phyloP scores from a whole-genome alignment of 2,329 filamentous ascomycete genomes.

The Fusarium succisae region DNA sequence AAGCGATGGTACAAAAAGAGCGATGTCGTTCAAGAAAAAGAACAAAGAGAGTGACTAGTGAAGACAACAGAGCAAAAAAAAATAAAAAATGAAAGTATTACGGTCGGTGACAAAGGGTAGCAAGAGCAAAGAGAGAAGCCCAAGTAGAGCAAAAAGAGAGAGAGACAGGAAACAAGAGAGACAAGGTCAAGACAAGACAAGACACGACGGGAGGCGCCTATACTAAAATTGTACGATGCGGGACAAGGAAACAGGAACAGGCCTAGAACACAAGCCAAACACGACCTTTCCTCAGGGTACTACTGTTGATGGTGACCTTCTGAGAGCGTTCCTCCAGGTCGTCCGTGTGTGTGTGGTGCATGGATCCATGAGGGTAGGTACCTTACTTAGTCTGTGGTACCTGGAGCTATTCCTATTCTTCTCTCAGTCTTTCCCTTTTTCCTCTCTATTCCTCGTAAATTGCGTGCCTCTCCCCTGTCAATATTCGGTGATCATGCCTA shows the following conservation, averaged over 20 bases:
- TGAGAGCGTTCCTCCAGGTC: conserved; percentile 14
- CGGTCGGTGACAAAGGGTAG: conserved; percentile 11
- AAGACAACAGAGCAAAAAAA: background rate
- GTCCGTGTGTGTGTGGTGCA: conserved; percentile 8
- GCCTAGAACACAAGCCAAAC: conserved; percentile 6
- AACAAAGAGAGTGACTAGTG: conserved; percentile 24
- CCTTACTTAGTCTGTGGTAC: background rate
- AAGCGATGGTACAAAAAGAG: conserved; percentile 20
- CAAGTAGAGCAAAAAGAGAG: conserved; percentile 27
- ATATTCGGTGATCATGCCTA: conserved; percentile 20
- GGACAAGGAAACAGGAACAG: background rate
- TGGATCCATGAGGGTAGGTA: conserved; percentile 16
- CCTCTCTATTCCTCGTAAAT: background rate
- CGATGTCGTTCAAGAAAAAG: conserved; percentile 7
- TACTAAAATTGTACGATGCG: conserved; percentile 34
- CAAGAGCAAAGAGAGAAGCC: conserved; percentile 8
- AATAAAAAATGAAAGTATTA: conserved; percentile 29
- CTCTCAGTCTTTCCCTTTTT: background rate
- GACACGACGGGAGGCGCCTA: conserved; percentile 31
- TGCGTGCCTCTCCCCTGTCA: conserved; percentile 8
- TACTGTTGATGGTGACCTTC: conserved; percentile 21
- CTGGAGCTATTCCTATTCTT: conserved; percentile 12
- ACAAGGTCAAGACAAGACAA: conserved; percentile 15
- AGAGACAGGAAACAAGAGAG: conserved; percentile 13
- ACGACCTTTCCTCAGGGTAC: conserved; percentile 9